Conservation (phyloP, 2,329 filamentous ascomycete species). For the Chaetomiaceae sp. region DNA sequence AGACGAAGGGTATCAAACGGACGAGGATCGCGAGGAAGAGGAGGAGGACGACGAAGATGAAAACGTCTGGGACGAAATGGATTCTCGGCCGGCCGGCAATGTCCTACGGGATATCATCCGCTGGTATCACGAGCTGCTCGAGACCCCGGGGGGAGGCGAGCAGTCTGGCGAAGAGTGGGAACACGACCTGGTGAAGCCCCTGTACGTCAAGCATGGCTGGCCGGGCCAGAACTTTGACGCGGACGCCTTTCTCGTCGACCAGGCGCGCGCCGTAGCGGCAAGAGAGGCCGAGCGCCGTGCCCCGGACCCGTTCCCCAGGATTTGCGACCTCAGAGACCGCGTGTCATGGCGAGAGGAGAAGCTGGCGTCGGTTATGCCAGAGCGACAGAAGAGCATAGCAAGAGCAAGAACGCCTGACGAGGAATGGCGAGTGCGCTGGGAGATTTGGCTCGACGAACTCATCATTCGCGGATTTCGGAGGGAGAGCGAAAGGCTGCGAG, state of each 20-base stretch:
- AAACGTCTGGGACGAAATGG: conserved; percentile 10
- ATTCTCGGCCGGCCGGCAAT: conserved; percentile 7
- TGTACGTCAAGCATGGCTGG: conserved; percentile 26
- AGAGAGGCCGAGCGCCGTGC: background rate
- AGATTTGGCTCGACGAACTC: background rate
- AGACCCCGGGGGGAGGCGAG: conserved; percentile 16
- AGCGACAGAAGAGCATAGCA: background rate
- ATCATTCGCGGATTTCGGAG: background rate
- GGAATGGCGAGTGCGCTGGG: conserved; percentile 15
- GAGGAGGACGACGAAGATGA: background rate
- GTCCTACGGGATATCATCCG: conserved; percentile 22
- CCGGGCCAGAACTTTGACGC: conserved; percentile 20
- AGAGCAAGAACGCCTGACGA: conserved; percentile 7
- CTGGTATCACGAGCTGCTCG: conserved; percentile 22
- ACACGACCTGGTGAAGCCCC: conserved; percentile 4
- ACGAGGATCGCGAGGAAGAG: conserved; percentile 4
- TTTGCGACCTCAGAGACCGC: background rate
- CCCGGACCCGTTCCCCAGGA: background rate
- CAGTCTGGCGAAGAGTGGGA: conserved; percentile 3
- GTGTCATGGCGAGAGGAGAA: background rate
- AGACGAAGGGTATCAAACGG: background rate
- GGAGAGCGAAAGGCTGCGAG: background rate
- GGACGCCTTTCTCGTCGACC: conserved; percentile 22
- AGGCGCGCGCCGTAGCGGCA: background rate
- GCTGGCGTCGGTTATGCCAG: background rate